Evolutionary conservation across 2,329 filamentous ascomycete species (phyloP), one percentile per base, ranked within the genome.

Genomic region (Periconia digitata): DNA sequence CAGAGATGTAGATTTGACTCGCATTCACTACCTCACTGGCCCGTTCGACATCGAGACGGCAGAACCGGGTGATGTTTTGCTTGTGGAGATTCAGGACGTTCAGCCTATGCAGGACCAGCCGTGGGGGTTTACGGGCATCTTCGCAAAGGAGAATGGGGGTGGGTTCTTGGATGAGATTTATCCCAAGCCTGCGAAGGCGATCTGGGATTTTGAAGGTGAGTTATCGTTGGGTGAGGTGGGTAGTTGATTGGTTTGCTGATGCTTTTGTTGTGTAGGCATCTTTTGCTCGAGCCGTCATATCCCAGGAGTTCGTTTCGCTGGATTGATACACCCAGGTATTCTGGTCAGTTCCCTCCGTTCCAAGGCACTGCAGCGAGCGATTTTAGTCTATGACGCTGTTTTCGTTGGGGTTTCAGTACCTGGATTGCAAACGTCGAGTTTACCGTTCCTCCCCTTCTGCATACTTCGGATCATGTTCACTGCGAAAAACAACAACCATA

Each of bases 31-130:
- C 68, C 81, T 96, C 5, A 92, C 87, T 0, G 92, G 92, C 0
- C 92, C 92, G 0, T 96, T 96, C 56, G 88, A 96, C 45, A 81
- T 96, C 47, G 87, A 92, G 64, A 85, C 83, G 1, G 90, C 90
- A 1, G 83, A 92, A 69, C 90, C 91, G 0, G 92, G 92, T 0
- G 92, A 96, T 65, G 78, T 95, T 1, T 79, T 95, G 0, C 75
- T 95, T 0, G 88, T 96, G 7, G 90, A 96, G 69, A 96, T 96
- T 56, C 90, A 92, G 70, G 92, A 96, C 63, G 89, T 96, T 0
- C 90, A 96, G 74, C 92, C 92, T 0, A 85, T 95, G 56, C 79
- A 92, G 53, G 84, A 94, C 23, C 83, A 87, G 48, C 90, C 90
- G 0, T 96, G 92, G 92, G 92, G 92, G 0, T 95, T 95, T 69